Conservation (phyloP, 345 rosid genomes). For the Chamaenerion angustifolium region DNA sequence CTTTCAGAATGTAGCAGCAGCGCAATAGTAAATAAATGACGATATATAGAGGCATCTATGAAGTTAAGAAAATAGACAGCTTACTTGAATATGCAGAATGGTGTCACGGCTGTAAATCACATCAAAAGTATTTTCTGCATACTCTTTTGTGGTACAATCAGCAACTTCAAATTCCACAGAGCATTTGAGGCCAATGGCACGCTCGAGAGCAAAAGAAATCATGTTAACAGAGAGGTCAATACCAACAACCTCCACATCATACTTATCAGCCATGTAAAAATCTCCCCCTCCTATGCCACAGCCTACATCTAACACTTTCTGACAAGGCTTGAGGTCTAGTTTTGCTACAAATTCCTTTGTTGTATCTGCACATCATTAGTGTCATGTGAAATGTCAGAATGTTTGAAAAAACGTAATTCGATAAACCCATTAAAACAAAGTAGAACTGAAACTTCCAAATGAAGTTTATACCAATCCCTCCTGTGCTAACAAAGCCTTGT, state of each 20-base stretch:
- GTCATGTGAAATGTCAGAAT: background rate
- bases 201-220: conserved; percentile 92
- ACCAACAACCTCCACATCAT: conserved; percentile 78
- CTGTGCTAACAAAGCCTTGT: conserved; percentile 86
- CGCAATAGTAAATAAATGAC: too few relatives aligned
- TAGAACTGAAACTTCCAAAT: background rate
- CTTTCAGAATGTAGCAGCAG: too few relatives aligned
- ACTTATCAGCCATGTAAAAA: conserved; percentile 94
- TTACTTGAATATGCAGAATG: conserved; percentile 84
- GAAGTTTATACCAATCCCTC: conserved; percentile 63
- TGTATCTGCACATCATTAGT: conserved; percentile 39
- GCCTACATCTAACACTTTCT: conserved; percentile 94
- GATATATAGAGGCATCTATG: too few relatives aligned
- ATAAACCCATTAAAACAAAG: conserved; percentile 1
- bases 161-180: conserved; percentile 93
- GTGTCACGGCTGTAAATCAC: conserved; percentile 98
- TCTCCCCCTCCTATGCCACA: conserved; percentile 99
- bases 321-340: conserved; percentile 82
- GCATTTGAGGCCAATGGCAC: conserved; percentile 78
- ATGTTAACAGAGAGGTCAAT: conserved; percentile 88
- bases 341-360: conserved; percentile 85
- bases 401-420: background rate
- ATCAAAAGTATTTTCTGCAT: conserved; percentile 71
- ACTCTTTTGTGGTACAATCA: conserved; percentile 79
- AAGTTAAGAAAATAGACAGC: background rate